Conservation (phyloP, 768 basidiomycete species). For the Dioszegia crocea region DNA sequence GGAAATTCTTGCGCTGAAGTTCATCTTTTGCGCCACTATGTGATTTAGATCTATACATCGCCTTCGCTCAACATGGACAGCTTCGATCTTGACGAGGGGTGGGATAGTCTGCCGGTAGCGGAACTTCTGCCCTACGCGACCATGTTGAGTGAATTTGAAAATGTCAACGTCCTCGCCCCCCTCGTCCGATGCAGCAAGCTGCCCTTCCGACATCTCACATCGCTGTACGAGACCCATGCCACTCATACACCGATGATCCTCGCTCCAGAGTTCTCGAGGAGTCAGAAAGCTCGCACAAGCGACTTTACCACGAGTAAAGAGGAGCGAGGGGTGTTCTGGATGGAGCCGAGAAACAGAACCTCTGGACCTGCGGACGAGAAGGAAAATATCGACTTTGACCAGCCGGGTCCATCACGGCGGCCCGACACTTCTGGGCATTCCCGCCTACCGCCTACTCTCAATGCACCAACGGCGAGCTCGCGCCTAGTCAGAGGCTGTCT, state of each 20-base stretch:
- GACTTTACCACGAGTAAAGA: slow-evolving; percentile 52
- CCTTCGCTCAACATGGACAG: background rate
- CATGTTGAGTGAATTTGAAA: slow-evolving; percentile 46
- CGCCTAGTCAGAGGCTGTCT: slow-evolving; percentile 50
- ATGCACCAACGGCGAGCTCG: slow-evolving; percentile 25
- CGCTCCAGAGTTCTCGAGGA: slow-evolving; percentile 54
- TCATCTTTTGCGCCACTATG: background rate
- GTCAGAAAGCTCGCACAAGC: slow-evolving; percentile 50
- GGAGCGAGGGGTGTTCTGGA: slow-evolving; percentile 53
- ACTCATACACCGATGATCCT: slow-evolving; percentile 56
- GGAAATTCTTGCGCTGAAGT: background rate
- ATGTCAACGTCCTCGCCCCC: slow-evolving; percentile 52
- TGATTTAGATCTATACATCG: background rate
- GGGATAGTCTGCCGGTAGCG: slow-evolving; percentile 24
- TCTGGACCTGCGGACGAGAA: background rate
- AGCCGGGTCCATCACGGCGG: slow-evolving; percentile 1
- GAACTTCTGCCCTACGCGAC: slow-evolving; percentile 43
- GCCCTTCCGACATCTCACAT: slow-evolving; percentile 53
- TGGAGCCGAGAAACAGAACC: slow-evolving; percentile 31
- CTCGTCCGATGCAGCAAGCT: slow-evolving; percentile 54
- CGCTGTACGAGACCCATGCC: slow-evolving; percentile 53
- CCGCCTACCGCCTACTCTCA: slow-evolving; percentile 27
- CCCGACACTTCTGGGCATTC: slow-evolving; percentile 2
- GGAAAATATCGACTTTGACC: background rate
- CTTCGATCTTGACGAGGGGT: background rate